Evolutionary conservation across 306 rosid species (phyloP).

Genomic region (Sindora glabra): DNA sequence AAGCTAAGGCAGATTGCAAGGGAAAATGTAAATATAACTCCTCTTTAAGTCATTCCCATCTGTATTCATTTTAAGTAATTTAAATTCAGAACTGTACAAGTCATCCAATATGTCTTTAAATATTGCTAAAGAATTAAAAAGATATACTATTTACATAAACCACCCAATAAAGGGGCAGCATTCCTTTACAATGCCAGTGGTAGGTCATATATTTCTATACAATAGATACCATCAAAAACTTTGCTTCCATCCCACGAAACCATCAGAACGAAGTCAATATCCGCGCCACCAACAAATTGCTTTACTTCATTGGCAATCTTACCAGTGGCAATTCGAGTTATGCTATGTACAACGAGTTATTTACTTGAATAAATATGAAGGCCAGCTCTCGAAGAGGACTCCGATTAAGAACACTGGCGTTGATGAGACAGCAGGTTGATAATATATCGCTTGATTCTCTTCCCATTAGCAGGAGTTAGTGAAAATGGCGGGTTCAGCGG

Average conservation of each 20-base stretch:
- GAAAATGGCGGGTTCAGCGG: conserved; percentile 69
- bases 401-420: conserved; percentile 26
- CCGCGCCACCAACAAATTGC: conserved; percentile 9
- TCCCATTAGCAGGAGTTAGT: conserved; percentile 38
- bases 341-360: conserved; percentile 29
- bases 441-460: conserved; percentile 64
- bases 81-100: conserved; percentile 7
- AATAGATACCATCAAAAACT: conserved; percentile 12
- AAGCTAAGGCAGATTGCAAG: neutral
- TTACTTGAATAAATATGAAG: conserved; percentile 25
- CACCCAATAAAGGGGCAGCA: conserved; percentile 18
- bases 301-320: conserved; percentile 5
- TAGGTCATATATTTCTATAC: conserved; percentile 12
- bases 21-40: neutral
- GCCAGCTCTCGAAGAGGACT: conserved; percentile 25
- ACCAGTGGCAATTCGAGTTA: conserved; percentile 13
- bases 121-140: conserved; percentile 28
- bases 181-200: conserved; percentile 15
- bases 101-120: conserved; percentile 41
- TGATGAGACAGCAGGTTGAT: conserved; percentile 38
- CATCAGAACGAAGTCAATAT: conserved; percentile 1
- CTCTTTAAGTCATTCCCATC: no score
- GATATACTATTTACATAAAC: conserved; percentile 31
- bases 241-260: neutral
- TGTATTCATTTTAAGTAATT: neutral